Base-by-base conservation (phyloP, 225 moss, liverwort and hornwort species). In the Physcomitrellopsis africana region DNA sequence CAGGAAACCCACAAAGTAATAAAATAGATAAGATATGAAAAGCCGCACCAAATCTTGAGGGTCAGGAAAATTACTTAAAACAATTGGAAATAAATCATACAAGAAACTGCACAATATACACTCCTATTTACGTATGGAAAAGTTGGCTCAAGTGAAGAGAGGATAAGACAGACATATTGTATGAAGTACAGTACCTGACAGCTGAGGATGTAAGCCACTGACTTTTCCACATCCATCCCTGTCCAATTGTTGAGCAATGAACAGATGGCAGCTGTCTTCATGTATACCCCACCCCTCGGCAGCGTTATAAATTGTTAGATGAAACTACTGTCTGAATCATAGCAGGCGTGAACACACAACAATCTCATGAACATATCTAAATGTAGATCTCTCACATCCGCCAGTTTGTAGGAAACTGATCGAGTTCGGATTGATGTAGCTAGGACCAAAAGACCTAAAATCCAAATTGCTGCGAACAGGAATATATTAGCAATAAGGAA, bases 201-300 rank as follows among this genome's bases (percentile, higher is more conserved):
- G 64, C 82, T 89, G 68, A 89, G 65, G 69, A 93, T 88, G 65
- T 85, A 95, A 24, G 86, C 77, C 32, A 86, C 84, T 51, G 95
- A 85, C 67, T 77, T 93, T 47, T 79, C 80, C 65, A 87, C 76
- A 83, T 99, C 90, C 81, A 99, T 90, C 65, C 93, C 99, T 67
- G 73, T 89, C 95, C 93, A 95, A 76, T 99, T 91, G 77, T 92
- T 81, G 75, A 99, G 79, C 81, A 99, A 86, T 51, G 85, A 86
- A 79, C 90, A 99, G 48, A 99, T 91, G 74, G 95, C 93, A 81
- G 86, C 95, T 89, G 85, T 78, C 81, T 83, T 85, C 77, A 74
- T 60, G 76, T 47, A 79, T 85, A 78, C 20, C 77, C 85, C 78
- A 82, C 48, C 61, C 53, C 59, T 79, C 75, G 77, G 75, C 71